Evolutionary conservation across 1,139 yeast species (phyloP), one percentile per base, ranked within the genome.

Genomic region (Hansenula sp.): DNA sequence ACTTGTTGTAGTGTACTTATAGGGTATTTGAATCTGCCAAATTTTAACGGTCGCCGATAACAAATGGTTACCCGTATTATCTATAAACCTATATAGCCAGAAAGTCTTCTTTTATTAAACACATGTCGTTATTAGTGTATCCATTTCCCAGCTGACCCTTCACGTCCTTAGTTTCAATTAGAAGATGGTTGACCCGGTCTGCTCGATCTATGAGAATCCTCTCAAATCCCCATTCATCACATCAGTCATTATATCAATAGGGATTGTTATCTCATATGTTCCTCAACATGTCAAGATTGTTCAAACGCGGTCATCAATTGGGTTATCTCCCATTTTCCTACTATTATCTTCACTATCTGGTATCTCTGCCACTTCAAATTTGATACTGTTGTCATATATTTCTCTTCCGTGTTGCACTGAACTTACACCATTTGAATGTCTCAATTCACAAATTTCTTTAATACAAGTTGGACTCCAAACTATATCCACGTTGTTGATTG

Each of bases 301-400:
- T 38, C 54, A 59, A 18, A 74, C 88, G 39, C 62, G 73, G 42
- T 73, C 89, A 8, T 80, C 92, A 6, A 92, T 86, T 56, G 96
- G 96, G 4, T 66, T 88, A 24, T 82, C 92, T 3, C 85, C 90
- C 10, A 71, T 75, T 52, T 88, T 82, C 55, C 66, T 88, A 37
- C 64, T 87, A 13, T 69, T 88, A 31, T 94, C 95, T 3, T 79
- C 87, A 13, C 65, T 82, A 20, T 82, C 94, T 3, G 84, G 90
- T 2, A 65, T 81, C 13, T 77, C 83, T 50, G 82, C 95, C 0
- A 61, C 82, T 34, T 70, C 85, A 25, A 88, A 88, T 54, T 75
- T 88, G 40, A 61, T 81, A 9, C 61, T 87, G 33, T 69, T 86
- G 11, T 76, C 86, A 12, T 64, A 72, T 10, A 64, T 69, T 0